A percentile compares a stretch with the other conserved stretches of the same genome.
These are phyloP conservation scores for Arthroderma uncinatum DNA, from an alignment of 2,329 filamentous ascomycete genomes.

Conservation along the genomic window DNA sequence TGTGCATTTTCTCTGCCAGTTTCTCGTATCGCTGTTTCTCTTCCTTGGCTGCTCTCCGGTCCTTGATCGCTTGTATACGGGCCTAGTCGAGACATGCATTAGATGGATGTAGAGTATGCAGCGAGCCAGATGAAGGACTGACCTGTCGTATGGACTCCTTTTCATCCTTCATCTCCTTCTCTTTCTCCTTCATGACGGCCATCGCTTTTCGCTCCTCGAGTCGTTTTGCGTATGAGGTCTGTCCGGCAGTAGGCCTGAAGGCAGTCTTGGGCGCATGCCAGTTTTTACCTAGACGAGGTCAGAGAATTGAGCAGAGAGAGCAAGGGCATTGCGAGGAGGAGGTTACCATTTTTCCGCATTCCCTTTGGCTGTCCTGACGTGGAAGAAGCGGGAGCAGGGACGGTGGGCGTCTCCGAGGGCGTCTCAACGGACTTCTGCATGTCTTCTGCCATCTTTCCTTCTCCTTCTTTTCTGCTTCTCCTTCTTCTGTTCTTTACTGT, in stretches of 20 bases:
- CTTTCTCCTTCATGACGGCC: conserved; percentile 75
- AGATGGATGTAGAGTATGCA: neutral
- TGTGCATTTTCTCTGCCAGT: conserved; percentile 96
- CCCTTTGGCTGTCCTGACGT: conserved; percentile 35
- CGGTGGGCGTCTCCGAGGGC: conserved; percentile 10
- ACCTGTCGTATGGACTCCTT: conserved; percentile 84
- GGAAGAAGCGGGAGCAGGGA: neutral
- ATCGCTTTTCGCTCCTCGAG: conserved; percentile 57
- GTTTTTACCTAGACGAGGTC: conserved; percentile 63
- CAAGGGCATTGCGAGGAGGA: neutral
- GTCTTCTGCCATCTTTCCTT: neutral
- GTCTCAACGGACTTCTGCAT: neutral
- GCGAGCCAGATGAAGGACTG: neutral
- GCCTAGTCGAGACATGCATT: conserved; percentile 39
- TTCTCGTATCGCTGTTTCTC: conserved; percentile 88
- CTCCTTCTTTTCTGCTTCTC: neutral
- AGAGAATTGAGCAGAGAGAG: neutral
- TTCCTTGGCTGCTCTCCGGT: conserved; percentile 77
- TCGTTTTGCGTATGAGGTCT: conserved; percentile 69
- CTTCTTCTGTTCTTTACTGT: neutral
- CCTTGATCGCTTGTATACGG: conserved; percentile 67
- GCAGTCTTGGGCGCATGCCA: conserved; percentile 78
- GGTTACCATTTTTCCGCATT: conserved; percentile 71
- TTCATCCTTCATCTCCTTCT: conserved; percentile 92
- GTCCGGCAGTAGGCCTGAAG: conserved; percentile 69